These are phyloP conservation scores for Peniophora sp. DNA, from an alignment of 1,284 basidiomycete species.

Conservation along the genomic window DNA sequence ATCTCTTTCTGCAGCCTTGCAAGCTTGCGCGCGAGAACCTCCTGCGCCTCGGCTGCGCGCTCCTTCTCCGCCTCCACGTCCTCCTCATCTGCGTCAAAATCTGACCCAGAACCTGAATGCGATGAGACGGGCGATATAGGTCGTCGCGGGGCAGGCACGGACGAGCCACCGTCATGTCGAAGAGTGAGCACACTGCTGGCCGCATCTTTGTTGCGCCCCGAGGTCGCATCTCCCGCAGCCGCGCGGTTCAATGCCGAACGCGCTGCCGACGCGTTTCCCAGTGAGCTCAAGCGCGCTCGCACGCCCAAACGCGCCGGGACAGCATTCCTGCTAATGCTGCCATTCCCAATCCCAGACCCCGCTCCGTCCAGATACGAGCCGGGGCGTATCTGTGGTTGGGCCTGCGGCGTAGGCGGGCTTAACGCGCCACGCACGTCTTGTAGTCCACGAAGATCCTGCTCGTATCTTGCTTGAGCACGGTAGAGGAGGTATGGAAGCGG, in stretches of 20 bases:
- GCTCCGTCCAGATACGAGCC: no score
- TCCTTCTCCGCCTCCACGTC: slow-evolving; percentile 57
- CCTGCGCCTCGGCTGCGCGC: slow-evolving; percentile 58
- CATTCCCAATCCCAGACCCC: no score
- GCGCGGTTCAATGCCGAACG: no score
- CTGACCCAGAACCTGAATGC: slow-evolving; percentile 31
- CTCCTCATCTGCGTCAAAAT: no score
- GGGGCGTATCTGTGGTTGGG: slow-evolving; percentile 12
- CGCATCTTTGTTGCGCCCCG: no score
- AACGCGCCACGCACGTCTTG: slow-evolving; percentile 58
- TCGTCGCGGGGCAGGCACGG: slow-evolving; percentile 10
- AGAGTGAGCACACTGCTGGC: no score
- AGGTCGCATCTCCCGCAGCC: no score
- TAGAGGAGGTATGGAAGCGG: slow-evolving; percentile 77
- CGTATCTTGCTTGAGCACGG: slow-evolving; percentile 69
- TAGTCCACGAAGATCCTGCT: slow-evolving; percentile 71
- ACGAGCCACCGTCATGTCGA: no score
- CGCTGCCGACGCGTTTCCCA: slow-evolving; percentile 39
- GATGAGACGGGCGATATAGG: slow-evolving; percentile 37
- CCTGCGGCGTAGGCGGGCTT: slow-evolving; percentile 24
- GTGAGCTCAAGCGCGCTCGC: slow-evolving; percentile 60
- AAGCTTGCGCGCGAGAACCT: slow-evolving; percentile 56
- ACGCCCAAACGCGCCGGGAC: slow-evolving; percentile 56
- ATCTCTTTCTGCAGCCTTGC: slow-evolving; percentile 60
- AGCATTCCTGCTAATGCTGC: no score